Base-by-base conservation (phyloP, 192 early-diverging fungal genomes). In the Backusella tarrabulga region DNA sequence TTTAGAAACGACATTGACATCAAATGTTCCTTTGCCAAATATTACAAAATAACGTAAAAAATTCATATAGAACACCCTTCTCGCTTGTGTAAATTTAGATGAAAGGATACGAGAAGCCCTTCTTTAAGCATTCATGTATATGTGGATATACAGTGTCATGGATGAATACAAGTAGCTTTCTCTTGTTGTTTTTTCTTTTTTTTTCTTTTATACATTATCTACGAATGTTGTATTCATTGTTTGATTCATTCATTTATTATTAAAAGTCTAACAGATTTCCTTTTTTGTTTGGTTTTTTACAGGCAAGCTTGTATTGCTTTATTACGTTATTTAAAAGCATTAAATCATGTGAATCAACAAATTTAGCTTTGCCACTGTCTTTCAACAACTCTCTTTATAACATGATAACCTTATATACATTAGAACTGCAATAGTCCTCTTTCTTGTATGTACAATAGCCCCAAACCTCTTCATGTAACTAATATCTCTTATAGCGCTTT, bases 401-500 rank as follows among this genome's bases (percentile, higher is more conserved):
- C 42, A 3, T 6, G 12, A 32, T 32, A 32, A 32, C 32, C 32
- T 32, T 44, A 44, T 44, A 44, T 44, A 50, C 17, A 50, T 50
- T 50, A 50, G 19, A 50, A 50, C 19, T 50, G 19, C 5, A 14
- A 14, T 44, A 44, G 12, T 17, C 15, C 15, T 44, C 14, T 44
- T 15, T 50, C 19, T 50, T 50, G 46, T 50, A 50, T 50, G 19
- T 50, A 50, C 19, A 50, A n/a, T 46, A 50, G 7, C 38, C 2
- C 38, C 6, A 50, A 17, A n/a, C 6, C 0, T 6, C 46, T 50
- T 19, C 6, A 40, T 44, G 4, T 12, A 12, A 23, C n/a, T 63
- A 63, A 4, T 63, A 63, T 68, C 34, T 68, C 17, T 68, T 35
- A n/a, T 70, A 73, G 7, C 79, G 77, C 41, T 76, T 66, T 9